Evolutionary conservation across 352 stramenopile species (phyloP).

Genomic region (Peronospora farinosa): DNA sequence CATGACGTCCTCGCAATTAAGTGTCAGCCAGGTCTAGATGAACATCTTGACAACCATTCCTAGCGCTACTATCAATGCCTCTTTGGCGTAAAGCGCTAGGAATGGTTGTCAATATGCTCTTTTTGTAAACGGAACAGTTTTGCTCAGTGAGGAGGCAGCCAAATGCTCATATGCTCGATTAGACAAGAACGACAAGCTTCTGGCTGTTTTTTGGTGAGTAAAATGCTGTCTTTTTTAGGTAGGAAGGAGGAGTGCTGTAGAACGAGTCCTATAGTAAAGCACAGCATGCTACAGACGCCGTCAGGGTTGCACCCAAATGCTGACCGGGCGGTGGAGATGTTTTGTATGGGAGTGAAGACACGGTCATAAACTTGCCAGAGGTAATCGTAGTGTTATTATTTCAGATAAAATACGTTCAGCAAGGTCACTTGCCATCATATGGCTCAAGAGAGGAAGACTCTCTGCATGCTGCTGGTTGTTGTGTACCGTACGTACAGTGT

Average conservation of each 20-base stretch:
- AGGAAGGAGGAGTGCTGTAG: not conserved
- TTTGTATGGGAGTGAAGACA: slow-evolving; percentile 72
- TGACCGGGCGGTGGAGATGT: slow-evolving; percentile 67
- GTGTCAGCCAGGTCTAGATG: not conserved
- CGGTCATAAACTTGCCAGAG: slow-evolving; percentile 59
- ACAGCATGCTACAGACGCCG: slow-evolving; percentile 58
- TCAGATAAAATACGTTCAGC: not conserved
- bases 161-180: slow-evolving; percentile 37
- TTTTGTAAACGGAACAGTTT: slow-evolving; percentile 76
- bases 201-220: not conserved
- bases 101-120: slow-evolving; percentile 75
- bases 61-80: slow-evolving; percentile 25
- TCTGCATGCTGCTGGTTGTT: too few species aligned
- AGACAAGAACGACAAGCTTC: too few species aligned
- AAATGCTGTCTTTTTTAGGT: not conserved
- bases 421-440: not conserved
- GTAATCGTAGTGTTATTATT: slow-evolving; percentile 58
- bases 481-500: too few species aligned
- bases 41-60: too few species aligned
- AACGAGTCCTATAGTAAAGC: slow-evolving; percentile 44
- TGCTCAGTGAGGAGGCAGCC: slow-evolving; percentile 59
- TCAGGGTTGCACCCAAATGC: slow-evolving; percentile 65
- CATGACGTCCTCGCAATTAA: slow-evolving; percentile 14
- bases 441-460: too few species aligned
- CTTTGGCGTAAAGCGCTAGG: slow-evolving; percentile 53